Evolutionary conservation across 352 stramenopile genomes (phyloP).

Genomic region (Blastocystis sp.): DNA sequence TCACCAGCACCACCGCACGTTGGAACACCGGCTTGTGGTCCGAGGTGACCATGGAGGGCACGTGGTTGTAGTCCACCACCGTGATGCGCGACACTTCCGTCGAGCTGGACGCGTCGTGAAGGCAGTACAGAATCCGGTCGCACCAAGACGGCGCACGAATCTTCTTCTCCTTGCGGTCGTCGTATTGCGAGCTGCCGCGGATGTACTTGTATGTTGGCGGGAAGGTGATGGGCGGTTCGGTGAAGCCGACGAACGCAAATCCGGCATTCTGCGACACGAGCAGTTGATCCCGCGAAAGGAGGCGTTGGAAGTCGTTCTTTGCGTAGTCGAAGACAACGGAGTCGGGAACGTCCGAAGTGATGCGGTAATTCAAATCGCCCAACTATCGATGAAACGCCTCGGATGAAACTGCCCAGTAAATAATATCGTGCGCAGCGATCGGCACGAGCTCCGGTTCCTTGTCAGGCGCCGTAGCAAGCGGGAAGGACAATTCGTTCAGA

Average conservation of each 20-base stretch:
- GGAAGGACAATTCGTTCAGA: constrained; percentile 16
- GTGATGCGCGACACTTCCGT: background rate
- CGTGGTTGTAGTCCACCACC: constrained; percentile 80
- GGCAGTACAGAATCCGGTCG: constrained; percentile 70
- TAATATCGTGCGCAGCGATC: constrained; percentile 92
- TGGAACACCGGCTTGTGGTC: constrained; percentile 97
- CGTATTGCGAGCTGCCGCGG: constrained; percentile 88
- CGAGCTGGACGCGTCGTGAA: background rate
- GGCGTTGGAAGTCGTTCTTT: constrained; percentile 67
- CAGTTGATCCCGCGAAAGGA: constrained; percentile 73
- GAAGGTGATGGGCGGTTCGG: constrained; percentile 86
- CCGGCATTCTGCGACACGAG: constrained; percentile 77
- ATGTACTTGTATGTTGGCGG: constrained; percentile 95
- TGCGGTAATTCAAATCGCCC: constrained; percentile 86
- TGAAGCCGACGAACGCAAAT: constrained; percentile 82
- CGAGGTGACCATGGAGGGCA: constrained; percentile 85
- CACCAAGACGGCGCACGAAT: constrained; percentile 93
- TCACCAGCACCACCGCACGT: constrained; percentile 84
- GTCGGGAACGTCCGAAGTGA: constrained; percentile 71
- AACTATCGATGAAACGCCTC: constrained; percentile 30
- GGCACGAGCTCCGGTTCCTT: background rate
- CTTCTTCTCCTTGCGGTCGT: constrained; percentile 96
- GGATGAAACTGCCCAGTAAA: constrained; percentile 86
- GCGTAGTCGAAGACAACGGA: constrained; percentile 70
- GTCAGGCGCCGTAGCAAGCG: background rate